Percentiles rank a stretch among this genome's conserved stretches.
phyloP scores from a whole-genome alignment of 2,329 filamentous ascomycete species.

The Ascomycota sp. region DNA sequence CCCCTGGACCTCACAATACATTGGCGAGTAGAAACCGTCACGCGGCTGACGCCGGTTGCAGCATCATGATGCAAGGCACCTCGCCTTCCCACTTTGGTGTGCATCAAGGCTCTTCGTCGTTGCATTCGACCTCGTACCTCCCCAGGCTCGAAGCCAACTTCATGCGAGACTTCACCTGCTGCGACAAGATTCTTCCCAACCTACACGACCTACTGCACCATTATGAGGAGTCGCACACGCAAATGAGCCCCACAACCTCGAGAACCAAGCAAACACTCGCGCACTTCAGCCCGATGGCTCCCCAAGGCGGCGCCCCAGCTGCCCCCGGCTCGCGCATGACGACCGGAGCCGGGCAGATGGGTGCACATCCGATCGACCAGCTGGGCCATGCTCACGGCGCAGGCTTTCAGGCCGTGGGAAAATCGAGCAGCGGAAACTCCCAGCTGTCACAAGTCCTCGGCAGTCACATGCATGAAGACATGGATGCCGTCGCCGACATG shows the following conservation, averaged over 20 bases:
- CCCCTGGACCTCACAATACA: no score
- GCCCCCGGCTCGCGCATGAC: conserved; percentile 14
- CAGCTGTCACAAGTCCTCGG: no score
- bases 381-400: conserved; percentile 13
- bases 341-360: conserved; percentile 10
- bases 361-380: conserved; percentile 10
- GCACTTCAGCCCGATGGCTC: no score
- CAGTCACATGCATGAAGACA: conserved; percentile 31
- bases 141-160: conserved; percentile 94
- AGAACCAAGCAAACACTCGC: no score
- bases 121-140: conserved; percentile 88
- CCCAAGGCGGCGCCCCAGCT: no score
- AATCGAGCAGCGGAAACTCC: no score
- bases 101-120: conserved; percentile 68
- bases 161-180: conserved; percentile 94
- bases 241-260: conserved; percentile 28
- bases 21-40: no score
- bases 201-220: conserved; percentile 90
- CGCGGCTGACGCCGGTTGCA: conserved; percentile 19
- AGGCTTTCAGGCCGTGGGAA: no score
- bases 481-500: conserved; percentile 85
- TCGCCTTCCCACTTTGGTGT: conserved; percentile 52
- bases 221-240: conserved; percentile 86
- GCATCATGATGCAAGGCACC: conserved; percentile 87
- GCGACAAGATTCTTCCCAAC: conserved; percentile 70